Evolutionary conservation across 2,329 filamentous ascomycete genomes (phyloP).

Genomic region (Monosporascus sp.): DNA sequence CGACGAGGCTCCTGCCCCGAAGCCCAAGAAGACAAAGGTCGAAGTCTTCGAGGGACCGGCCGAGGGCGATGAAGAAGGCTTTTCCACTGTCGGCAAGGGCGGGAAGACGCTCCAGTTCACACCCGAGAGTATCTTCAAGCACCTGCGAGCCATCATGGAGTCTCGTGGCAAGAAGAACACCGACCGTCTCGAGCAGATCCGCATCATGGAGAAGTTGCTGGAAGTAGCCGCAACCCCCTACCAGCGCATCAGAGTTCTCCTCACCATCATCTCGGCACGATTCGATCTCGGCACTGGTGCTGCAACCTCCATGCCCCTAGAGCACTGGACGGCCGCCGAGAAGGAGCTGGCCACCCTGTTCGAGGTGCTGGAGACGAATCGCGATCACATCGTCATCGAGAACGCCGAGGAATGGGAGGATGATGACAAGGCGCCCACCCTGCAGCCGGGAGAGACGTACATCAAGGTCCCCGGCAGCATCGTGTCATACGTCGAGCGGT

Average conservation of each 20-base stretch:
- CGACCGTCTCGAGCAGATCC: conserved; percentile 89
- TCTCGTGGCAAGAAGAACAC: conserved; percentile 99
- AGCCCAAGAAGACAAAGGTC: conserved; percentile 49
- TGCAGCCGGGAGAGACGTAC: conserved; percentile 68
- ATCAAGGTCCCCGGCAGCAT: conserved; percentile 92
- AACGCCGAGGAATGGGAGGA: conserved; percentile 98
- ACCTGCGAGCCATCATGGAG: conserved; percentile 87
- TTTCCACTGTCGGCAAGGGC: conserved; percentile 81
- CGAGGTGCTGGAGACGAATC: conserved; percentile 70
- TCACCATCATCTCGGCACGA: conserved; percentile 86
- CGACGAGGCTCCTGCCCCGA: conserved; percentile 54
- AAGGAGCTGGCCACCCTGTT: conserved; percentile 77
- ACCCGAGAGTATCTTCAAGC: conserved; percentile 96
- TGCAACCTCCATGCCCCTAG: conserved; percentile 77
- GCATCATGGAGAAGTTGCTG: conserved; percentile 91
- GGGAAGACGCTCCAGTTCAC: conserved; percentile 89
- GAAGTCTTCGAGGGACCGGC: conserved; percentile 46
- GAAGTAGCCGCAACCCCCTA: conserved; percentile 89
- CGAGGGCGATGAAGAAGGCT: conserved; percentile 73
- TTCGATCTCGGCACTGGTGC: conserved; percentile 85
- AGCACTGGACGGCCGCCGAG: conserved; percentile 95
- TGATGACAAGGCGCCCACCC: conserved; percentile 83
- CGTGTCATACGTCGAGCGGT: conserved; percentile 87
- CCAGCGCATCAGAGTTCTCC: conserved; percentile 85
- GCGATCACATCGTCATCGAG: conserved; percentile 81